phyloP scores from a whole-genome alignment of 192 early-diverging fungal genomes.

The Backusella tarrabulga region DNA sequence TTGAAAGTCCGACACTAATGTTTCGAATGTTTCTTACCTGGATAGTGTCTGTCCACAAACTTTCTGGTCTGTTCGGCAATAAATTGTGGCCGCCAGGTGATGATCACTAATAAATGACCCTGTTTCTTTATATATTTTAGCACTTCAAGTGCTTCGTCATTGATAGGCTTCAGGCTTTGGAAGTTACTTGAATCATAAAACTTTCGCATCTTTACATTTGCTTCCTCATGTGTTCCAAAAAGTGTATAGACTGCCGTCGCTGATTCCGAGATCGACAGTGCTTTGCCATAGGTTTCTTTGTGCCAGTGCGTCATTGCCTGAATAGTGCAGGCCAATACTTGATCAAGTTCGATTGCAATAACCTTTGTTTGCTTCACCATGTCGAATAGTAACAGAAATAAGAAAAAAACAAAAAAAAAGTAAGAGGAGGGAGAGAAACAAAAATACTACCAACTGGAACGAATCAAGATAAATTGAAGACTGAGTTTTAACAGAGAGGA shows the following conservation, averaged over 20 bases:
- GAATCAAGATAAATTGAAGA: slow-evolving; percentile 9
- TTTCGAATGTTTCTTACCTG: slow-evolving; percentile 33
- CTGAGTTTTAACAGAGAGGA: slow-evolving; percentile 6
- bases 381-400: not conserved
- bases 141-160: slow-evolving; percentile 49
- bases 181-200: slow-evolving; percentile 59
- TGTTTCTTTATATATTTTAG: slow-evolving; percentile 53
- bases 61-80: slow-evolving; percentile 55
- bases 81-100: slow-evolving; percentile 59
- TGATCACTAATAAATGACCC: slow-evolving; percentile 51
- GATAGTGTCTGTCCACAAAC: slow-evolving; percentile 55
- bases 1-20: not conserved
- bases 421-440: not conserved
- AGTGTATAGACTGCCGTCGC: slow-evolving; percentile 49
- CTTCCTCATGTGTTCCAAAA: slow-evolving; percentile 46
- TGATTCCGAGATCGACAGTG: slow-evolving; percentile 46
- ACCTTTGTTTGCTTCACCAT: slow-evolving; percentile 9
- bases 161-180: slow-evolving; percentile 47
- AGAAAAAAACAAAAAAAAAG: not conserved
- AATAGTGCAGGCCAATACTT: slow-evolving; percentile 48
- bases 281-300: slow-evolving; percentile 50
- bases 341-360: slow-evolving; percentile 54
- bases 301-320: slow-evolving; percentile 54
- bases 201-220: slow-evolving; percentile 49
- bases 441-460: not conserved